Percentiles rank a stretch among this genome's conserved stretches.
Evolutionary conservation across 192 early-diverging fungal species (phyloP).

Genomic region (Oehlia diaphana): DNA sequence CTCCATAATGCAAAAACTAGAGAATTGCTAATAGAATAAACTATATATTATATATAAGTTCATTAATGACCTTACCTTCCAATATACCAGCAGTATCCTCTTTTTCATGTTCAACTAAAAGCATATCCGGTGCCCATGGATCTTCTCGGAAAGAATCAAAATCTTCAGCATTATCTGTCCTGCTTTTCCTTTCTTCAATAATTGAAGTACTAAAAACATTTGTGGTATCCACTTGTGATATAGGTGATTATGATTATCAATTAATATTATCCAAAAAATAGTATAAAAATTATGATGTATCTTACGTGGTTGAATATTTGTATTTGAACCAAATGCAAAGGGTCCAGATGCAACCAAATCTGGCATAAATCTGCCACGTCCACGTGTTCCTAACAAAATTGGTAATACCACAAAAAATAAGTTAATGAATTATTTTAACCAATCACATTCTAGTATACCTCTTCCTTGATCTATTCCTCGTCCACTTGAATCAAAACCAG

Average conservation of each 20-base stretch:
- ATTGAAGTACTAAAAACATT: slow-evolving; percentile 5
- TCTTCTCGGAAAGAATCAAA: slow-evolving; percentile 20
- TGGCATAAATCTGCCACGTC: background rate
- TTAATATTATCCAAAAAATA: background rate
- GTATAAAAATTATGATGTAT: background rate
- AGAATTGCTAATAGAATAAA: slow-evolving; percentile 7
- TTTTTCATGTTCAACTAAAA: slow-evolving; percentile 1
- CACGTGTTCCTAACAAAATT: background rate
- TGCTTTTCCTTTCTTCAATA: slow-evolving; percentile 9
- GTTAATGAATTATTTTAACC: too few species aligned
- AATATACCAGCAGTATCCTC: slow-evolving; percentile 5
- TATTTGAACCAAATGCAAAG: background rate
- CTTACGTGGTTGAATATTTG: background rate
- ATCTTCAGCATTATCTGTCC: background rate
- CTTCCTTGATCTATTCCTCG: background rate
- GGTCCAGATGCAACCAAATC: background rate
- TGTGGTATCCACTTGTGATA: background rate
- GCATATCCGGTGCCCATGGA: slow-evolving; percentile 20
- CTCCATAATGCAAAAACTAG: slow-evolving; percentile 3
- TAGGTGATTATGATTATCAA: background rate
- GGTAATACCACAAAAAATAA: background rate
- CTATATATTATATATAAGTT: background rate
- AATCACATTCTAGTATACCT: background rate
- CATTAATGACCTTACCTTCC: background rate
- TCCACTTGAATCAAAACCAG: background rate